Conservation (phyloP, 2,329 filamentous ascomycete species). For the Pyrenophora tritici-repentis region DNA sequence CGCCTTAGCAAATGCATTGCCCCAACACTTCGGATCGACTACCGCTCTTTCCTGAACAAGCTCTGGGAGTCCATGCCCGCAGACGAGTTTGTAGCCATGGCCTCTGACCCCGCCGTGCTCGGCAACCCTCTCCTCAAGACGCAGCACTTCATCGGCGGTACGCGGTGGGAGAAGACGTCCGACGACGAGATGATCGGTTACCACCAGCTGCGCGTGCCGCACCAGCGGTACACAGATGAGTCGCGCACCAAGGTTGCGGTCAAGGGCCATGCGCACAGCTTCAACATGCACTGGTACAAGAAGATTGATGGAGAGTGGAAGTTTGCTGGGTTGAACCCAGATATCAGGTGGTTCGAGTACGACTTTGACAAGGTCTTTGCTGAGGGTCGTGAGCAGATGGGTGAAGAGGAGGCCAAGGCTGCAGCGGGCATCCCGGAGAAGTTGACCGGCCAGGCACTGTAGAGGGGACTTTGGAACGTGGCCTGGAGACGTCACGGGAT, state of each 20-base stretch:
- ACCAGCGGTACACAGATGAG: slow-evolving; percentile 60
- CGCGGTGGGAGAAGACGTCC: slow-evolving; percentile 56
- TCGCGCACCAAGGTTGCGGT: slow-evolving; percentile 53
- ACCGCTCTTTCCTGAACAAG: slow-evolving; percentile 62
- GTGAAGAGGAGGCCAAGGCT: slow-evolving; percentile 52
- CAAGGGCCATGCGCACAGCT: slow-evolving; percentile 63
- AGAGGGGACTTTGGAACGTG: background rate
- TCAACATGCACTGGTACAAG: slow-evolving; percentile 60
- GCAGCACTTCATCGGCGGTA: slow-evolving; percentile 62
- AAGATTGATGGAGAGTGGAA: slow-evolving; percentile 64
- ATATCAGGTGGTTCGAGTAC: slow-evolving; percentile 61
- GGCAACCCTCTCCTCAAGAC: slow-evolving; percentile 60
- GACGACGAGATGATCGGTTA: slow-evolving; percentile 57
- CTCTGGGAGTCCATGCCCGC: slow-evolving; percentile 62
- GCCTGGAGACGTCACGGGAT: background rate
- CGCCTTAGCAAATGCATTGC: slow-evolving; percentile 66
- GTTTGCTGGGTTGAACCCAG: slow-evolving; percentile 60
- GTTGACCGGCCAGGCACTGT: slow-evolving; percentile 4
- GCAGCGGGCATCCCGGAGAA: slow-evolving; percentile 46
- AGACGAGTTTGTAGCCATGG: slow-evolving; percentile 59
- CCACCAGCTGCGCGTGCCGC: slow-evolving; percentile 64
- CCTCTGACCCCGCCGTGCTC: slow-evolving; percentile 58
- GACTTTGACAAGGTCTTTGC: slow-evolving; percentile 62
- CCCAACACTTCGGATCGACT: slow-evolving; percentile 69
- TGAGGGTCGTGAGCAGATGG: slow-evolving; percentile 53